Evolutionary conservation across 108 stramenopile species (phyloP).

Genomic region (Cyclotella sp.): DNA sequence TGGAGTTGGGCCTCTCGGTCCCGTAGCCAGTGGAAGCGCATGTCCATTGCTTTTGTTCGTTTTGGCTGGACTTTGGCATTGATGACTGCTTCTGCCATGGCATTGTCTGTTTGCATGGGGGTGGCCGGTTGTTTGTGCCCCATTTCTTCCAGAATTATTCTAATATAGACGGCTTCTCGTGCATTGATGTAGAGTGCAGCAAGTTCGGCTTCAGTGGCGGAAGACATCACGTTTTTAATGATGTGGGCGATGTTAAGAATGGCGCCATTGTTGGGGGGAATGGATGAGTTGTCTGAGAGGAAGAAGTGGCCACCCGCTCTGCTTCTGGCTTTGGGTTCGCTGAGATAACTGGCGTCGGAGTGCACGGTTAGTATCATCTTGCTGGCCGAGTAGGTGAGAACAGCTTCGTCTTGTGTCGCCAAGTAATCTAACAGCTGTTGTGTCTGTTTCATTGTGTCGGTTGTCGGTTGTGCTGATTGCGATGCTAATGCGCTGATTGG

Average conservation of each 20-base stretch:
- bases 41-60: slow-evolving; percentile 32
- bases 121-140: neutral
- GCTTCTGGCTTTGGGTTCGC: neutral
- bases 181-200: neutral
- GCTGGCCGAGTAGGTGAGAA: neutral
- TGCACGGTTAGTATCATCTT: neutral
- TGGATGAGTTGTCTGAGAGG: neutral
- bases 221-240: slow-evolving; percentile 3
- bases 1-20: slow-evolving; percentile 7
- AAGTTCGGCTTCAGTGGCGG: neutral
- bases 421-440: neutral
- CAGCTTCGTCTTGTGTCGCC: slow-evolving; percentile 1
- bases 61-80: slow-evolving; percentile 51
- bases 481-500: neutral
- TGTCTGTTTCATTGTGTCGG: neutral
- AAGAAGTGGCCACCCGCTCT: slow-evolving; percentile 4
- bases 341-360: neutral
- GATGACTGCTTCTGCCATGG: slow-evolving; percentile 26
- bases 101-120: neutral
- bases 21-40: slow-evolving; percentile 24
- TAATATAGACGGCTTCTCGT: neutral
- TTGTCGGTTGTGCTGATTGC: neutral
- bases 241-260: neutral
- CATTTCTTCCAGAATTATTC: neutral
- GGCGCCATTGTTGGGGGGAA: slow-evolving; percentile 3